These are phyloP conservation scores for Sedum album DNA, from an alignment of 164 flowering plant genomes.

Conservation along the genomic window DNA sequence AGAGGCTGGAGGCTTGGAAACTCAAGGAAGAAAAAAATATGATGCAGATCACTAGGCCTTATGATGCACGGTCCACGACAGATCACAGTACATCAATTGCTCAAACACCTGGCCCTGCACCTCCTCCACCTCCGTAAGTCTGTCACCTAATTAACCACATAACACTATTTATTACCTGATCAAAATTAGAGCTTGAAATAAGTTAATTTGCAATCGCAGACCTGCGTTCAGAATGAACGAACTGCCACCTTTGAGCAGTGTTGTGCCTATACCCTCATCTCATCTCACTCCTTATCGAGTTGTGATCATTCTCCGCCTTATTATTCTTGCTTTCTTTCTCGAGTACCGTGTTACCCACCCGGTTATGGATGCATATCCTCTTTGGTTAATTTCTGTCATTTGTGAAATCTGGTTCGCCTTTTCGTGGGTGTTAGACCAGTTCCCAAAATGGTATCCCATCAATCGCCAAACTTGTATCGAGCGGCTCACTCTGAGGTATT, in stretches of 20 bases:
- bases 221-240: slow-evolving; percentile 21
- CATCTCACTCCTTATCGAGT: slow-evolving; percentile 84
- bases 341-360: slow-evolving; percentile 91
- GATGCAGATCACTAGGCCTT: slow-evolving; percentile 5
- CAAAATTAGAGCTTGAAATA: not conserved
- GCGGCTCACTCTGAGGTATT: slow-evolving; percentile 81
- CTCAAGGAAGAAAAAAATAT: slow-evolving; percentile 2
- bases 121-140: slow-evolving; percentile 1
- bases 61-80: not conserved
- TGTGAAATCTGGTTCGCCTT: slow-evolving; percentile 99
- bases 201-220: not conserved
- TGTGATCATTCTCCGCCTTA: slow-evolving; percentile 83
- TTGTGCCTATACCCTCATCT: slow-evolving; percentile 75
- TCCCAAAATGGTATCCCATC: slow-evolving; percentile 93
- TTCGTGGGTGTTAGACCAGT: slow-evolving; percentile 97
- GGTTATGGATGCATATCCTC: slow-evolving; percentile 75
- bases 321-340: slow-evolving; percentile 81
- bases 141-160: not conserved
- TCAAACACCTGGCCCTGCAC: not conserved
- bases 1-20: slow-evolving; percentile 7
- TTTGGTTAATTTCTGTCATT: slow-evolving; percentile 87
- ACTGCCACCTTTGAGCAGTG: slow-evolving; percentile 76
- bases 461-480: slow-evolving; percentile 93
- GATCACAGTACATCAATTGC: not conserved
- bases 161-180: not conserved